Evolutionary conservation across 208 protist genomes (phyloP).

Genomic region (Trypanosoma lewisi): DNA sequence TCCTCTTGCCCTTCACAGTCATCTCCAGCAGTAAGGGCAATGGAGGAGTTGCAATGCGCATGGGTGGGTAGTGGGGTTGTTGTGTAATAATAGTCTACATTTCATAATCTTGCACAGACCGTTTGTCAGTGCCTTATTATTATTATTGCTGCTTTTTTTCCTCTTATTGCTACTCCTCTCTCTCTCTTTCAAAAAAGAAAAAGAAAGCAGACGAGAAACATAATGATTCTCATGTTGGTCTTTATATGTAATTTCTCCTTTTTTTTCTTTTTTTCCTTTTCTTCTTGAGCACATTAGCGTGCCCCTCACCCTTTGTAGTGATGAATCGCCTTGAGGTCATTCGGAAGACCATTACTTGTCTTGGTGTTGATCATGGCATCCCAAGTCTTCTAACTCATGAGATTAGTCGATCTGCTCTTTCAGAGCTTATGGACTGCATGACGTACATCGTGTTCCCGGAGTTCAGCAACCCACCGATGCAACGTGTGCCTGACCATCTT

Average conservation of each 20-base stretch:
- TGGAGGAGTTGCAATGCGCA: too few relatives aligned
- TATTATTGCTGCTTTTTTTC: too few relatives aligned
- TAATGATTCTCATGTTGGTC: not conserved
- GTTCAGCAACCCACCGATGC: constrained; percentile 36
- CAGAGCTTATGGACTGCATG: constrained; percentile 55
- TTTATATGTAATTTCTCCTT: constrained; percentile 2
- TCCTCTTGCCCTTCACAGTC: constrained; percentile 50
- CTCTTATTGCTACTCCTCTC: too few relatives aligned
- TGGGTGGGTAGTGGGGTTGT: not conserved
- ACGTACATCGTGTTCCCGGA: constrained; percentile 61
- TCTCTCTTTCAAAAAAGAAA: too few relatives aligned
- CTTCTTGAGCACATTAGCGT: not conserved
- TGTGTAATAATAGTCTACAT: too few relatives aligned
- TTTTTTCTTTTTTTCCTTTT: constrained; percentile 5
- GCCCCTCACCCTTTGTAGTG: not conserved
- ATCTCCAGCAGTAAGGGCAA: constrained; percentile 46
- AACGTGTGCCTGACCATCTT: constrained; percentile 12
- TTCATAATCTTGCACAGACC: too few relatives aligned
- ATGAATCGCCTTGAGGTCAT: constrained; percentile 68
- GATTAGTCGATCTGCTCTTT: constrained; percentile 38
- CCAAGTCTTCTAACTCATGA: constrained; percentile 17
- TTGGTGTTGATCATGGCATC: constrained; percentile 18
- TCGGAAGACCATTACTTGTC: constrained; percentile 33
- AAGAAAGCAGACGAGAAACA: too few relatives aligned
- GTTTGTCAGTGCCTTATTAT: too few relatives aligned